phyloP scores from a whole-genome alignment of 2,329 filamentous ascomycete species.

The Fusarium neocosmosporiellum region DNA sequence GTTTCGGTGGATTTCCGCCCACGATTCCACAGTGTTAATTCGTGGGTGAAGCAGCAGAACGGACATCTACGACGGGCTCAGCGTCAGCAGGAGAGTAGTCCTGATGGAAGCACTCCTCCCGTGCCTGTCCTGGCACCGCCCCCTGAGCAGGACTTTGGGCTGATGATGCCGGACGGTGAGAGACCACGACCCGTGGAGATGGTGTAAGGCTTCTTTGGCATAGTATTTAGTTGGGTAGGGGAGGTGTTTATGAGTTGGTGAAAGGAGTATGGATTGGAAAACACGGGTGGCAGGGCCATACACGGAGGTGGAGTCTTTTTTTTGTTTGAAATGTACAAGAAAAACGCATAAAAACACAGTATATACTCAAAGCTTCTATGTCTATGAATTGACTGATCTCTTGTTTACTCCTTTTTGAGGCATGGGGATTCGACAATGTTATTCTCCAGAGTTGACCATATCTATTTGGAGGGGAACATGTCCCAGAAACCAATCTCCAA shows the following conservation, averaged over 20 bases:
- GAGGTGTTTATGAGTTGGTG: slow-evolving; percentile 1
- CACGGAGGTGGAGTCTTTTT: slow-evolving; percentile 7
- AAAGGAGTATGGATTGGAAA: slow-evolving; percentile 24
- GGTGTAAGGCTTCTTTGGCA: slow-evolving; percentile 13
- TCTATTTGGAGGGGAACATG: slow-evolving; percentile 58
- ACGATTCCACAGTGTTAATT: slow-evolving; percentile 68
- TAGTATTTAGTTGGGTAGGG: background rate
- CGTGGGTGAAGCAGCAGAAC: slow-evolving; percentile 74
- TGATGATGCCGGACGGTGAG: slow-evolving; percentile 65
- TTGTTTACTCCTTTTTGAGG: background rate
- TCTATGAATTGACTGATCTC: slow-evolving; percentile 28
- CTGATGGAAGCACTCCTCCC: slow-evolving; percentile 50
- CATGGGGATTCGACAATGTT: background rate
- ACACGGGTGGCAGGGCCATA: slow-evolving; percentile 11
- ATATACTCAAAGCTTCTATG: slow-evolving; percentile 34
- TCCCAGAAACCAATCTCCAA: slow-evolving; percentile 68
- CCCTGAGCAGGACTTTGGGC: slow-evolving; percentile 58
- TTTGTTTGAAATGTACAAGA: background rate
- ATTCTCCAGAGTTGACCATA: background rate
- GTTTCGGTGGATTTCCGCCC: slow-evolving; percentile 65
- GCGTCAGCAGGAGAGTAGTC: slow-evolving; percentile 45
- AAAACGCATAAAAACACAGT: slow-evolving; percentile 19
- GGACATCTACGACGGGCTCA: slow-evolving; percentile 62
- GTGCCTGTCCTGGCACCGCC: slow-evolving; percentile 54
- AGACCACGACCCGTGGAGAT: slow-evolving; percentile 56